These are phyloP conservation scores for Tremellales sp. DNA, from an alignment of 1,284 basidiomycete genomes.

Conservation along the genomic window DNA sequence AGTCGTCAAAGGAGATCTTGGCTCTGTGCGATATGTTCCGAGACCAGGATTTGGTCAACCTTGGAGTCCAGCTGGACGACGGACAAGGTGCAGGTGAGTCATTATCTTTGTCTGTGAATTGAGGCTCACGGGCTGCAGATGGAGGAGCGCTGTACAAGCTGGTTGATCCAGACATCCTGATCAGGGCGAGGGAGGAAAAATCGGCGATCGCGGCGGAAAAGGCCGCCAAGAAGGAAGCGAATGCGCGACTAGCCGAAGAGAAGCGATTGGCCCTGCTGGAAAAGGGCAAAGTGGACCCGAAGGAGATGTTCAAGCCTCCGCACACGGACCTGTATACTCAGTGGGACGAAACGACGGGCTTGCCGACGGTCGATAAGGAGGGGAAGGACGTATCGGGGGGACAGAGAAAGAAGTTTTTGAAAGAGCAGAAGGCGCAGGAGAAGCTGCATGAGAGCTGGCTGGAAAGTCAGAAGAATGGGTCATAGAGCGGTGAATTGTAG, in stretches of 20 bases:
- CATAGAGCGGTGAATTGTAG: no score
- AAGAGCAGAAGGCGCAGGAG: conserved; percentile 72
- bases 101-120: conserved; percentile 7
- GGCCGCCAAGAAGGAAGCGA: conserved; percentile 72
- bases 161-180: conserved; percentile 75
- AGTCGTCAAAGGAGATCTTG: conserved; percentile 64
- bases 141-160: conserved; percentile 94
- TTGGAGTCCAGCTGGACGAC: conserved; percentile 94
- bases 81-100: conserved; percentile 68
- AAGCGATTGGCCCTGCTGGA: conserved; percentile 75
- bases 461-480: conserved; percentile 28
- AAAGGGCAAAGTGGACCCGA: conserved; percentile 71
- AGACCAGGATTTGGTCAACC: conserved; percentile 82
- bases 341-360: conserved; percentile 79
- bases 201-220: conserved; percentile 71
- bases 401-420: conserved; percentile 71
- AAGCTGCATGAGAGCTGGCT: conserved; percentile 69
- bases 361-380: conserved; percentile 77
- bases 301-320: conserved; percentile 79
- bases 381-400: conserved; percentile 85
- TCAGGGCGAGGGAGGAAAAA: conserved; percentile 85
- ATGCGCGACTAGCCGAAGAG: conserved; percentile 65
- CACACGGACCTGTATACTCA: conserved; percentile 65
- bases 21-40: conserved; percentile 82
- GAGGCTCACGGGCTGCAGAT: conserved; percentile 56